These are phyloP conservation scores for Phytophthora citricola DNA, from an alignment of 352 stramenopile species.

Conservation along the genomic window DNA sequence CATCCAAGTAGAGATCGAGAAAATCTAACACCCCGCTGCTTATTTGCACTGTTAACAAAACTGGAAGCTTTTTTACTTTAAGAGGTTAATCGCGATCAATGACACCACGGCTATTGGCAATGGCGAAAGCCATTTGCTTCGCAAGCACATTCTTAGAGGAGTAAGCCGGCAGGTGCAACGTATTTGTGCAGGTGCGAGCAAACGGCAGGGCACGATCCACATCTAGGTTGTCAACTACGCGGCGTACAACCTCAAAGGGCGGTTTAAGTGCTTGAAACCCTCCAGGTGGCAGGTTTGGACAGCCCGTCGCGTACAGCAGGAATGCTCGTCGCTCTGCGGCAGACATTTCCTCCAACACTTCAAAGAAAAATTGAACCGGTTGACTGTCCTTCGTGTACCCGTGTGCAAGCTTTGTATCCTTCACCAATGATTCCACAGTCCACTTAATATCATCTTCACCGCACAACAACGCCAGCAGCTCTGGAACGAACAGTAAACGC, in stretches of 20 bases:
- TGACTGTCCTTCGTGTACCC: constrained; percentile 82
- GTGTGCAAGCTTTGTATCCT: constrained; percentile 82
- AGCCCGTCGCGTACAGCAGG: constrained; percentile 83
- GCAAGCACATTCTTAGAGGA: constrained; percentile 70
- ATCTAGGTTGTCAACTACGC: constrained; percentile 74
- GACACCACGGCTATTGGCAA: constrained; percentile 82
- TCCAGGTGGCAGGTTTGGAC: constrained; percentile 79
- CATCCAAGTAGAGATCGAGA: constrained; percentile 14
- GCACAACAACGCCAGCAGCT: constrained; percentile 74
- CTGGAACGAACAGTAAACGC: constrained; percentile 68
- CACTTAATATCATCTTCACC: constrained; percentile 79
- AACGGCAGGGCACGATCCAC: constrained; percentile 83
- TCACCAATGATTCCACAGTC: constrained; percentile 64
- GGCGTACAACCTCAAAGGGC: constrained; percentile 82
- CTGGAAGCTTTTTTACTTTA: neutral
- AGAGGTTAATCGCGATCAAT: constrained; percentile 82
- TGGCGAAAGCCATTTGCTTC: constrained; percentile 72
- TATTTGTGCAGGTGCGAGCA: constrained; percentile 88
- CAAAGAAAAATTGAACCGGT: constrained; percentile 73
- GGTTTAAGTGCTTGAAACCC: constrained; percentile 75
- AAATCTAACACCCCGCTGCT: neutral
- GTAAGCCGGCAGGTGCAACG: constrained; percentile 84
- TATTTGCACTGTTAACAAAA: constrained; percentile 19
- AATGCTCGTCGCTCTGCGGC: constrained; percentile 68
- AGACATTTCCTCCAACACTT: constrained; percentile 76